phyloP scores from a whole-genome alignment of 345 rosid genomes.

The Jatropha curcas region DNA sequence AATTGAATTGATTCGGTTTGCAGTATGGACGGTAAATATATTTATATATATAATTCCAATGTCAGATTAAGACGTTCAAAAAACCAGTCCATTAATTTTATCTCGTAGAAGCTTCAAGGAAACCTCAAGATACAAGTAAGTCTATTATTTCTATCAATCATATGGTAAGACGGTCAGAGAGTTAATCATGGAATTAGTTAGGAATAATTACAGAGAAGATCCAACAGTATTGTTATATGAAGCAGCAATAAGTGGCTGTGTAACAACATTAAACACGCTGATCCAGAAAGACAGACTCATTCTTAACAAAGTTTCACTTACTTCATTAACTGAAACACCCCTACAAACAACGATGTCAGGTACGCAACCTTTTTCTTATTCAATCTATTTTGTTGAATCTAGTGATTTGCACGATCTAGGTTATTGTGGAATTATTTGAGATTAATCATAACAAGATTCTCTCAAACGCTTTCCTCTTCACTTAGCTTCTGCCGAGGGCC shows the following conservation, averaged over 20 bases:
- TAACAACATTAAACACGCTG: not conserved
- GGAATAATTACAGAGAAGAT: not conserved
- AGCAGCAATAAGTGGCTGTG: slow-evolving; percentile 2
- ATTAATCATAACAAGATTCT: not conserved
- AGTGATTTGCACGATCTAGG: too few relatives aligned
- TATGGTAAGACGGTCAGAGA: too few relatives aligned
- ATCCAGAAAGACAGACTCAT: slow-evolving; percentile 6
- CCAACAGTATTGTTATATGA: not conserved
- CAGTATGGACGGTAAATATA: too few relatives aligned
- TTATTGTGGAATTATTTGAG: not conserved
- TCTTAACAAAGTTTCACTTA: slow-evolving; percentile 1
- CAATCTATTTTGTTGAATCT: too few relatives aligned
- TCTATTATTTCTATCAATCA: too few relatives aligned
- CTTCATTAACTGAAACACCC: slow-evolving; percentile 12
- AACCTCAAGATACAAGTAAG: too few relatives aligned
- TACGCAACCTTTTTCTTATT: too few relatives aligned
- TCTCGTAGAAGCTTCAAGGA: too few relatives aligned
- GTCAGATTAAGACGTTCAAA: too few relatives aligned
- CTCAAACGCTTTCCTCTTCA: slow-evolving; percentile 6
- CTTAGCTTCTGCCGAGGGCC: slow-evolving; percentile 18
- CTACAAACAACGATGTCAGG: slow-evolving; percentile 3
- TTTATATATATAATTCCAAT: too few relatives aligned
- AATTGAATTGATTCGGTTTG: too few relatives aligned
- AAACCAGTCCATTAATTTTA: too few relatives aligned
- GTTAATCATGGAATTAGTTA: not conserved